phyloP scores from a whole-genome alignment of 208 protist genomes.

The Hexamita inflata region DNA sequence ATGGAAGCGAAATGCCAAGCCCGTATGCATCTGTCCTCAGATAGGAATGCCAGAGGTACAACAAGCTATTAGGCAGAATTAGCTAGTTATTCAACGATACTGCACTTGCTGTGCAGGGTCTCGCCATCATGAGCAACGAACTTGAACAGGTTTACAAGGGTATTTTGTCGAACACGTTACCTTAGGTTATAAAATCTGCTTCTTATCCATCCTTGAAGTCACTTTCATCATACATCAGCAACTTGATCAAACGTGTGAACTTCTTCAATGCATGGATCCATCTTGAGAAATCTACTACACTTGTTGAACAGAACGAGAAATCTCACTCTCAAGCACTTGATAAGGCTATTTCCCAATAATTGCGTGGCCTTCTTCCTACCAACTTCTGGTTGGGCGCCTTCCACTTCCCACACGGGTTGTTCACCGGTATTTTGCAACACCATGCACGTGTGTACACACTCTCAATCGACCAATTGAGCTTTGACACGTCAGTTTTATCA shows the following conservation, averaged over 20 bases:
- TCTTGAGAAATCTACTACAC: neutral
- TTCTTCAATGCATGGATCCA: constrained; percentile 76
- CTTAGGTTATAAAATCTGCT: constrained; percentile 55
- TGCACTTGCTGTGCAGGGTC: constrained; percentile 73
- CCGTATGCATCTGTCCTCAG: constrained; percentile 23
- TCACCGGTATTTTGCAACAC: constrained; percentile 87
- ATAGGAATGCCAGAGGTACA: constrained; percentile 85
- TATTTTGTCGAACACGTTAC: neutral
- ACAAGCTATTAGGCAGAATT: constrained; percentile 70
- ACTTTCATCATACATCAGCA: constrained; percentile 69
- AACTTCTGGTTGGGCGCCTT: constrained; percentile 85
- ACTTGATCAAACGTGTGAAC: constrained; percentile 63
- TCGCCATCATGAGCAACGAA: constrained; percentile 84
- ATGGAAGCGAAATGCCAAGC: neutral
- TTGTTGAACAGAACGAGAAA: neutral
- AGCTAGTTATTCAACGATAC: constrained; percentile 72
- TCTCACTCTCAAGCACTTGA: neutral
- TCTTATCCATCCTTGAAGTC: constrained; percentile 78
- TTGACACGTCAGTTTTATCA: constrained; percentile 64
- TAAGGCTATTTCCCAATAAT: neutral
- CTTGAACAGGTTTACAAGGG: constrained; percentile 12
- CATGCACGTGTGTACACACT: constrained; percentile 69
- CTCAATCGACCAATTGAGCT: constrained; percentile 80
- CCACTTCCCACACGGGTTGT: constrained; percentile 93
- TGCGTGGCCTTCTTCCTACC: constrained; percentile 66